These are phyloP conservation scores for Craspedostauros australis DNA, from an alignment of 108 stramenopile genomes.

Conservation along the genomic window DNA sequence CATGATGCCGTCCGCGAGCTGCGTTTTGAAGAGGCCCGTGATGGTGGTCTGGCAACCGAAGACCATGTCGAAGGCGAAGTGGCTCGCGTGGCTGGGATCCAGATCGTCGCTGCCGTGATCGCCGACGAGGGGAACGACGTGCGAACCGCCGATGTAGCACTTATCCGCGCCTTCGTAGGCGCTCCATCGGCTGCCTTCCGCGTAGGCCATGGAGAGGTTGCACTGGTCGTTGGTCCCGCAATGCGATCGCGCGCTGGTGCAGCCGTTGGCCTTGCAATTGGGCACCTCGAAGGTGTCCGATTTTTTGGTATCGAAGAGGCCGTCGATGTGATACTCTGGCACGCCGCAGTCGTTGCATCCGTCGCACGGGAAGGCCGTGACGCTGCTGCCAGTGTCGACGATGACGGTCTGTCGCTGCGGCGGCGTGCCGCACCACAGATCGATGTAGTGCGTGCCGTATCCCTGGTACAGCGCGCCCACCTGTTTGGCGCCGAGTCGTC, in stretches of 20 bases:
- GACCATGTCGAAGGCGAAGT: slow-evolving; percentile 51
- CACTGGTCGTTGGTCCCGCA: slow-evolving; percentile 22
- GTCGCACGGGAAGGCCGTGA: slow-evolving; percentile 88
- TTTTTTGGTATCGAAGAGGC: slow-evolving; percentile 27
- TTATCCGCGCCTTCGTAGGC: slow-evolving; percentile 44
- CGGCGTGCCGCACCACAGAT: slow-evolving; percentile 83
- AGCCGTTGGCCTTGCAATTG: slow-evolving; percentile 7
- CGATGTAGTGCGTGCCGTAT: slow-evolving; percentile 86
- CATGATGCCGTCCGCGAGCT: slow-evolving; percentile 92
- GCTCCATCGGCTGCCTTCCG: slow-evolving; percentile 58
- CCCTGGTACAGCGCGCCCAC: slow-evolving; percentile 60
- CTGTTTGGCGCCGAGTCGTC: slow-evolving; percentile 13
- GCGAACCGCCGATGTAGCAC: slow-evolving; percentile 39
- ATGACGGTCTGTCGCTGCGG: slow-evolving; percentile 90
- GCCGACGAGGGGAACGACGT: slow-evolving; percentile 13
- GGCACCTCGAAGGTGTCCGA: slow-evolving; percentile 29
- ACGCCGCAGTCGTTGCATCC: slow-evolving; percentile 66
- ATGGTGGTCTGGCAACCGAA: slow-evolving; percentile 89
- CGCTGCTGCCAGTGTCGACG: slow-evolving; percentile 81
- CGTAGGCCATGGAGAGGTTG: slow-evolving; percentile 27
- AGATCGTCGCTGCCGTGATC: slow-evolving; percentile 13
- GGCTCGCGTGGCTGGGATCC: slow-evolving; percentile 19
- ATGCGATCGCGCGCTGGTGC: slow-evolving; percentile 11
- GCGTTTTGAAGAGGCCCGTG: slow-evolving; percentile 84
- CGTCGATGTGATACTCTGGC: slow-evolving; percentile 64